These are phyloP conservation scores for Vicia faba DNA, from an alignment of 306 rosid species.

Conservation along the genomic window DNA sequence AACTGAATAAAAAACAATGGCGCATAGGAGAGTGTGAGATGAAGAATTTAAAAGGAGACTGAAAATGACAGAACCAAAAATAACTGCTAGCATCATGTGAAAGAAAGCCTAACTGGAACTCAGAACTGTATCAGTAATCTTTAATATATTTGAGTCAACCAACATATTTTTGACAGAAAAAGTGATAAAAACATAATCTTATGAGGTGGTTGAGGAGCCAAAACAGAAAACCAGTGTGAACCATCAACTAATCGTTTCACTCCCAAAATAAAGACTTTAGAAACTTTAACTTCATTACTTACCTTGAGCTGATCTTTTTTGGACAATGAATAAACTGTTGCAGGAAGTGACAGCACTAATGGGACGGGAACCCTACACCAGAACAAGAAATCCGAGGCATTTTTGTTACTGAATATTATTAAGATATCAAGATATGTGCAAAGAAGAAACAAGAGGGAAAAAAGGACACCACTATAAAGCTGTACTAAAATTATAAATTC, in stretches of 20 bases:
- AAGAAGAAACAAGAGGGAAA: neutral
- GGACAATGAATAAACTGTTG: constrained; percentile 80
- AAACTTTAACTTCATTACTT: constrained; percentile 30
- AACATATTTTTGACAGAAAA: neutral
- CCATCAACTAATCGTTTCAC: constrained; percentile 18
- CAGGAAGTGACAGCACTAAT: constrained; percentile 78
- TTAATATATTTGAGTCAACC: constrained; percentile 2
- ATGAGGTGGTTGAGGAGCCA: too few relatives aligned
- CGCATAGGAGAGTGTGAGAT: neutral
- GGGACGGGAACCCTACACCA: constrained; percentile 77
- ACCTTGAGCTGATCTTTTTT: constrained; percentile 84
- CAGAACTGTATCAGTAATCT: neutral
- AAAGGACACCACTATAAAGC: constrained; percentile 16
- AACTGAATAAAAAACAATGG: neutral
- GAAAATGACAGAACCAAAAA: neutral
- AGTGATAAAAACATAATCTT: neutral
- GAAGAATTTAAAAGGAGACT: constrained; percentile 1
- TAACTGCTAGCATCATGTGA: neutral
- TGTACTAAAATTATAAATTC: constrained; percentile 10
- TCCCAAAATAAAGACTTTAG: constrained; percentile 13
- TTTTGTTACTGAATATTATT: constrained; percentile 12
- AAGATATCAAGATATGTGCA: neutral
- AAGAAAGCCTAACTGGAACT: neutral
- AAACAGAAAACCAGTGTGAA: too few relatives aligned
- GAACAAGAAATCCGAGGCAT: constrained; percentile 24